Percentiles rank a stretch among this genome's conserved stretches.
Conservation (phyloP, 164 flowering plant genomes). For the Vitis rupestris region DNA sequence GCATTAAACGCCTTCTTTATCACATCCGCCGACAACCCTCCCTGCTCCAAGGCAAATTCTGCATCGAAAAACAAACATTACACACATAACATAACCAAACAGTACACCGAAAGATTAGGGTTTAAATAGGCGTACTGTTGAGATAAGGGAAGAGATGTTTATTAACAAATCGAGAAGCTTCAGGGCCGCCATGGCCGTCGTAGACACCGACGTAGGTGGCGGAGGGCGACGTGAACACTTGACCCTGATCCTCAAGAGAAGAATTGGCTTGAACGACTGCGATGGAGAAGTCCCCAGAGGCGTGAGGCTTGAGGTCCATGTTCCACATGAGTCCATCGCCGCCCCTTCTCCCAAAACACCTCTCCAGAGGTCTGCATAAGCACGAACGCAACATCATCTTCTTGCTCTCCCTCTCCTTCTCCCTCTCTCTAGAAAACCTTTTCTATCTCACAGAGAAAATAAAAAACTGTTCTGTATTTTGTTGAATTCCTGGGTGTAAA, state of each 20-base stretch:
- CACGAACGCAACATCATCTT: constrained; percentile 32
- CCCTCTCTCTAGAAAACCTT: neutral
- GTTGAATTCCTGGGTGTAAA: neutral
- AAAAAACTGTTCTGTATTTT: neutral
- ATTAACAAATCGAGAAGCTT: constrained; percentile 44
- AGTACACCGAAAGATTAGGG: neutral
- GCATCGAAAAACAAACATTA: constrained; percentile 3
- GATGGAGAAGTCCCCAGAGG: constrained; percentile 43
- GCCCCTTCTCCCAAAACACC: constrained; percentile 25
- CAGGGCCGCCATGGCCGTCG: constrained; percentile 59
- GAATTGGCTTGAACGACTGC: constrained; percentile 50
- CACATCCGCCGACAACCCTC: constrained; percentile 55
- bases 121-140: constrained; percentile 32
- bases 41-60: constrained; percentile 59
- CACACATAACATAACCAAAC: neutral
- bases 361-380: constrained; percentile 28
- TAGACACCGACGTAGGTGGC: constrained; percentile 47
- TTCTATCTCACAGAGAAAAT: neutral
- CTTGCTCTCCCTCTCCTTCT: neutral
- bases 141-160: constrained; percentile 36
- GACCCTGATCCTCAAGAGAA: constrained; percentile 35
- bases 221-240: constrained; percentile 39
- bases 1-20: constrained; percentile 61
- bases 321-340: constrained; percentile 39
- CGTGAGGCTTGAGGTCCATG: constrained; percentile 40